Evolutionary conservation across 2,329 filamentous ascomycete genomes (phyloP).

Genomic region (Fusarium cicatricum): DNA sequence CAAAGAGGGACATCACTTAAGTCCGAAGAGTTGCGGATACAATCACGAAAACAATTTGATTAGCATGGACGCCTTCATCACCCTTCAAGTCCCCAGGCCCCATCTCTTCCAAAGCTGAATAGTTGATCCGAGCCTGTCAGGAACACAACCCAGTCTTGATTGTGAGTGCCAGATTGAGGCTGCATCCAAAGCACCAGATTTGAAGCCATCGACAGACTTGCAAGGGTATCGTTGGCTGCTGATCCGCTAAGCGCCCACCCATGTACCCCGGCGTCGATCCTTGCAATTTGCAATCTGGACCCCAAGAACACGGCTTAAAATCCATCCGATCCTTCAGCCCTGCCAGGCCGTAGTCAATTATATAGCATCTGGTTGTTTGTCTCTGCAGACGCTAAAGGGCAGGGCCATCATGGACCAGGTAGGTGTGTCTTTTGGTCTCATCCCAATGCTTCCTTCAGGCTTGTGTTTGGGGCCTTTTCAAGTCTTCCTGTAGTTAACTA

Average conservation of each 20-base stretch:
- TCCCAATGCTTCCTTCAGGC: too few species aligned
- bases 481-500: too few species aligned
- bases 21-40: background rate
- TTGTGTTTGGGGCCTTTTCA: too few species aligned
- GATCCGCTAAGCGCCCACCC: background rate
- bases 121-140: background rate
- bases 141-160: background rate
- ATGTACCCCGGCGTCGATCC: slow-evolving; percentile 2
- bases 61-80: background rate
- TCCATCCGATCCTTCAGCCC: slow-evolving; percentile 5
- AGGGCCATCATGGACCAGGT: too few species aligned
- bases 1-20: background rate
- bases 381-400: too few species aligned
- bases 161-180: background rate
- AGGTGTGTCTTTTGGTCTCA: too few species aligned
- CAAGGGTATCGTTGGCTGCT: slow-evolving; percentile 8
- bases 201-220: slow-evolving; percentile 1
- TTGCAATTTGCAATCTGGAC: slow-evolving; percentile 1
- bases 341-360: background rate
- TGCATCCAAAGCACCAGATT: background rate
- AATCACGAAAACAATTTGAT: background rate
- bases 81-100: too few species aligned
- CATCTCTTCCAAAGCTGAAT: background rate
- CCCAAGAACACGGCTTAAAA: background rate
- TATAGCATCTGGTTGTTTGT: too few species aligned